Base-by-base conservation (phyloP, 306 rosid genomes). In the Abrus precatorius region DNA sequence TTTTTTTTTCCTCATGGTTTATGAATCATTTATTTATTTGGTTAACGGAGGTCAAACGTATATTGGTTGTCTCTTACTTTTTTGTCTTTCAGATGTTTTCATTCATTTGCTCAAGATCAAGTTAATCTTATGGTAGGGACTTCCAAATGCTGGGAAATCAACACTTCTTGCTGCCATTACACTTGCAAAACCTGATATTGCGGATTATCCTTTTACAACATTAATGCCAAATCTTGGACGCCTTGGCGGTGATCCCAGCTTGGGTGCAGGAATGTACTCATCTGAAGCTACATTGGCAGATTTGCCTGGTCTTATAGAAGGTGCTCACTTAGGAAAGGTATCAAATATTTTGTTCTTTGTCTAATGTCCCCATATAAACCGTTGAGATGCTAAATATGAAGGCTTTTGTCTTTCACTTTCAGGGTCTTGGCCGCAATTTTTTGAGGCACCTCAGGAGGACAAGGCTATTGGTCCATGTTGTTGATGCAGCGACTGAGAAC, bases 321-420 rank as follows among this genome's bases (percentile, higher is more conserved):
- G 99, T 60, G 98, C 99, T 86, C 99, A 96, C 88, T 87, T 93
- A 80, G 99, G 99, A 81, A 96, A 96, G 99, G 99, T 93, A 93
- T 84, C 20, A 50, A 44, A 59, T 68, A 41, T 63, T 66, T 59
- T 72, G 53, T 60, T 36, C 55, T 32, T 49, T 69, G 67, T 49
- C 41, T 55, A 60, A 12, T 66, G 47, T 50, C 29, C 38, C 74
- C 57, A 56, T 65, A 56, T 57, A 60, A 57, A 34, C 3, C 29
- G 32, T 14, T 3, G 74, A 61, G 57, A 76, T 81, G 77, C 77
- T 81, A 61, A 80, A 38, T 67, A 73, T 77, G 61, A 71, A 83
- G 57, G 5, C 34, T 54, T 33, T 62, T 68, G 72, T 69, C 74
- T 85, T 84, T 73, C 72, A 90, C 69, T 80, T 84, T 73, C 72